phyloP scores from a whole-genome alignment of 768 basidiomycete species.

The Chalciporus pseudorubinellus region DNA sequence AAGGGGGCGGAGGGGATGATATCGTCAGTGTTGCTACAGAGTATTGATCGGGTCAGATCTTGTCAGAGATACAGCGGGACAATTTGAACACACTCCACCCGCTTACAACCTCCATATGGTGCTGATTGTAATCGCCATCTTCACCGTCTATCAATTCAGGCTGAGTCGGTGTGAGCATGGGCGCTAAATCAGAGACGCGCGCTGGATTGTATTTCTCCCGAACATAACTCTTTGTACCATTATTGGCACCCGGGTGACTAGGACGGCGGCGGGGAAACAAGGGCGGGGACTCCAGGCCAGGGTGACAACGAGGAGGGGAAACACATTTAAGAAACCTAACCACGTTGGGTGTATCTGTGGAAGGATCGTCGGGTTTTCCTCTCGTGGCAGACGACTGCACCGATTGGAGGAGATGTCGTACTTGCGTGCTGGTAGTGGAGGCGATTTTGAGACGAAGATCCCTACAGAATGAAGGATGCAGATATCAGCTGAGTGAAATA shows the following conservation, averaged over 20 bases:
- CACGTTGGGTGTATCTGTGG: slow-evolving; percentile 17
- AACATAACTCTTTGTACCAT: background rate
- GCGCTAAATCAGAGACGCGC: slow-evolving; percentile 27
- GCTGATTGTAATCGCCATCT: slow-evolving; percentile 43
- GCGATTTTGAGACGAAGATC: slow-evolving; percentile 33
- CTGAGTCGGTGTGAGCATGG: slow-evolving; percentile 23
- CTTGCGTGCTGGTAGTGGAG: slow-evolving; percentile 20
- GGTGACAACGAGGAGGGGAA: slow-evolving; percentile 27
- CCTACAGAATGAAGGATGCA: slow-evolving; percentile 18
- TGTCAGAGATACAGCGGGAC: background rate
- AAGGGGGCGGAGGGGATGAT: slow-evolving; percentile 40
- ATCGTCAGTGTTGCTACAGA: slow-evolving; percentile 35
- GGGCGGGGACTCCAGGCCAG: slow-evolving; percentile 38
- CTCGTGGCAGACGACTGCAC: slow-evolving; percentile 18
- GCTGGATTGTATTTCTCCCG: slow-evolving; percentile 6
- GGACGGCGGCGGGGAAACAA: slow-evolving; percentile 40
- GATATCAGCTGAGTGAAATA: background rate
- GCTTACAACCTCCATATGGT: slow-evolving; percentile 57
- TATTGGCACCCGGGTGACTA: background rate
- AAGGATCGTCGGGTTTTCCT: slow-evolving; percentile 9
- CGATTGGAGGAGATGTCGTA: slow-evolving; percentile 30
- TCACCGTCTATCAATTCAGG: slow-evolving; percentile 35
- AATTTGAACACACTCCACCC: slow-evolving; percentile 56
- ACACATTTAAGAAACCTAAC: slow-evolving; percentile 30
- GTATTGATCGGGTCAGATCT: slow-evolving; percentile 6